A percentile compares a stretch with the other conserved stretches of the same genome.
Evolutionary conservation across 768 basidiomycete species (phyloP).

Genomic region (Pholiota microspora): DNA sequence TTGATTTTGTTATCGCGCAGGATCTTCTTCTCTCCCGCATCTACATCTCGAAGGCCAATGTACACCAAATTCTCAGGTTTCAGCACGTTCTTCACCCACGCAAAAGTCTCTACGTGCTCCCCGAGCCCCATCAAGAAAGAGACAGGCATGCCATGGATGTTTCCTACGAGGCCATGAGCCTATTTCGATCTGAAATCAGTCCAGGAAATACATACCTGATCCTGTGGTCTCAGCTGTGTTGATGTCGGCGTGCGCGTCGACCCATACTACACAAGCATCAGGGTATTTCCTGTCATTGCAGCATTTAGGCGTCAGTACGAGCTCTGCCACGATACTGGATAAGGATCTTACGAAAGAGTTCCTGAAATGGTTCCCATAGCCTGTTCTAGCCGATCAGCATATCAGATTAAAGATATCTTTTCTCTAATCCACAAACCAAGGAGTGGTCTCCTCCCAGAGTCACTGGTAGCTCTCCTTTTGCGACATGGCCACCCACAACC

Average conservation of each 20-base stretch:
- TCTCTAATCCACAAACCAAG: conserved; percentile 57
- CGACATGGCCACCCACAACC: conserved; percentile 71
- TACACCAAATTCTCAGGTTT: conserved; percentile 84
- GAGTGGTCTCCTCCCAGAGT: conserved; percentile 98
- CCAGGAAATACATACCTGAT: conserved; percentile 45
- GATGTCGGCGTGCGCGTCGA: conserved; percentile 97
- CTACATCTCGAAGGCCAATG: conserved; percentile 94
- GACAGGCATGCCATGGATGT: conserved; percentile 98
- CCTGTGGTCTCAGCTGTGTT: conserved; percentile 84
- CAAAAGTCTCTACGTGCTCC: conserved; percentile 38
- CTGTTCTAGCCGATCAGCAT: conserved; percentile 24
- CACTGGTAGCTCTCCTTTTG: conserved; percentile 79
- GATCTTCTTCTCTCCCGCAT: conserved; percentile 84
- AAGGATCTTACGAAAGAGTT: conserved; percentile 60
- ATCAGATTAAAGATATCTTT: too few species aligned
- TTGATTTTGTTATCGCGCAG: conserved; percentile 79
- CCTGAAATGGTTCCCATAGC: conserved; percentile 95
- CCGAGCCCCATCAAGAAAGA: conserved; percentile 82
- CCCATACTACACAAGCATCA: conserved; percentile 88
- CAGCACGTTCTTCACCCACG: conserved; percentile 61
- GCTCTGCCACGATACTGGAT: neutral
- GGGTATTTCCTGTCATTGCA: conserved; percentile 54
- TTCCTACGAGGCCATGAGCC: conserved; percentile 47
- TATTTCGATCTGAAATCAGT: neutral
- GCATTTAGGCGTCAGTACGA: neutral